phyloP scores from a whole-genome alignment of 192 early-diverging fungal genomes.

The Coemansia sp. region DNA sequence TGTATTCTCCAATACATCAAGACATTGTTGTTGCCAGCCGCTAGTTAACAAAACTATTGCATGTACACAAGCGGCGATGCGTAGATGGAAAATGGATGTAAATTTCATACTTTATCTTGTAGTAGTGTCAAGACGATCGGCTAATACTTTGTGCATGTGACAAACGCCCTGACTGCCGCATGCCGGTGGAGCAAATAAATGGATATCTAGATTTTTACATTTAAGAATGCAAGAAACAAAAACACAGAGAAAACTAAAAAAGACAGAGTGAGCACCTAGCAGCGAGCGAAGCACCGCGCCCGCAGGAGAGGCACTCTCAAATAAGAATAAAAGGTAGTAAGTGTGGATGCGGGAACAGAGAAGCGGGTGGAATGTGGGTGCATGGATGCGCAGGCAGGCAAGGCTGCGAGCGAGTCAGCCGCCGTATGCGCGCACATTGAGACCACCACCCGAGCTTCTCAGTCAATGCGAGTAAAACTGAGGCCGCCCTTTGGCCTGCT shows the following conservation, averaged over 20 bases:
- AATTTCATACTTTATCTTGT: too few species aligned
- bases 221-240: constrained; percentile 18
- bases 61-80: too few species aligned
- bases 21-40: too few species aligned
- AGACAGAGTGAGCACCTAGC: constrained; percentile 4
- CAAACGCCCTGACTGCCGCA: too few species aligned
- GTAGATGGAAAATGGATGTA: too few species aligned
- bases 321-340: constrained; percentile 4
- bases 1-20: too few species aligned
- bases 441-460: not conserved
- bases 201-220: constrained; percentile 14
- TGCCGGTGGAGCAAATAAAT: too few species aligned
- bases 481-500: constrained; percentile 72
- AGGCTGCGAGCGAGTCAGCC: too few species aligned
- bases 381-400: not conserved
- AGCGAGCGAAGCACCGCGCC: not conserved
- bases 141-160: too few species aligned
- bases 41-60: too few species aligned
- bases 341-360: constrained; percentile 1
- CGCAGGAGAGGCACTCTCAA: not conserved
- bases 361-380: not conserved
- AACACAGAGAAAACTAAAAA: constrained; percentile 16
- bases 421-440: too few species aligned
- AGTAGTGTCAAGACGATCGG: too few species aligned
- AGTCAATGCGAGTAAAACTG: constrained; percentile 69